A percentile compares a stretch with the other conserved stretches of the same genome.
Evolutionary conservation across 352 stramenopile species (phyloP).

Genomic region (Phytophthora sp.): DNA sequence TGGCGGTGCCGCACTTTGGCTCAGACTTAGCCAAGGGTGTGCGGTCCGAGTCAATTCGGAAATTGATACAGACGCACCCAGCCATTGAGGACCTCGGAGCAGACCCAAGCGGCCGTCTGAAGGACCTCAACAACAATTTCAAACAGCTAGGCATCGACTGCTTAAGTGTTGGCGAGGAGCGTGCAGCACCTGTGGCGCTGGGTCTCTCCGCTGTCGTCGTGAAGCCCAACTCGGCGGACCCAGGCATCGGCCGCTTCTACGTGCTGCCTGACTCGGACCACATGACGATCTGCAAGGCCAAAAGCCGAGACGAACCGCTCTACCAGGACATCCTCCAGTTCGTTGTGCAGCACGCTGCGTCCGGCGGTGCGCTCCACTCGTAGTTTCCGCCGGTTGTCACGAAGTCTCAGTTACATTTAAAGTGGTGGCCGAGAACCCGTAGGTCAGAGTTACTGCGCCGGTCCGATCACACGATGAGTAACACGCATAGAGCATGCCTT

Average conservation of each 20-base stretch:
- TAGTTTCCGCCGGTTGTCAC: neutral
- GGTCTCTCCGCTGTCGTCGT: conserved; percentile 80
- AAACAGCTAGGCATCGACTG: conserved; percentile 68
- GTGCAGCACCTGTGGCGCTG: conserved; percentile 64
- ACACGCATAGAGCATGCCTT: conserved; percentile 27
- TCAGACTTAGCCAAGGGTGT: conserved; percentile 73
- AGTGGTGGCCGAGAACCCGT: conserved; percentile 2
- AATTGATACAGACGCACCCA: conserved; percentile 76
- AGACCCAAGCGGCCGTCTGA: conserved; percentile 59
- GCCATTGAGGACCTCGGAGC: conserved; percentile 72
- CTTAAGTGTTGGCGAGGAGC: conserved; percentile 74
- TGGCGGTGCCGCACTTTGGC: conserved; percentile 86
- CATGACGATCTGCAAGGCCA: conserved; percentile 91
- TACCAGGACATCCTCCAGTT: conserved; percentile 65
- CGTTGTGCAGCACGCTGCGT: conserved; percentile 30
- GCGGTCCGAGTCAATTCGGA: conserved; percentile 69
- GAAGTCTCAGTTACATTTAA: too few species aligned
- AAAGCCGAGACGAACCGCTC: conserved; percentile 60
- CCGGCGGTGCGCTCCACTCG: neutral
- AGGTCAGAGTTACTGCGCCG: conserved; percentile 5
- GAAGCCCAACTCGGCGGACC: conserved; percentile 75
- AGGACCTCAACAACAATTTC: conserved; percentile 74
- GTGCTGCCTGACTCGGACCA: conserved; percentile 69
- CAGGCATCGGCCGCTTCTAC: conserved; percentile 72
- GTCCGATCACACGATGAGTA: conserved; percentile 18